Percentiles rank a stretch among this genome's conserved stretches.
phyloP scores from a whole-genome alignment of 2,329 filamentous ascomycete species.

The Pseudocercospora fijiensis region DNA sequence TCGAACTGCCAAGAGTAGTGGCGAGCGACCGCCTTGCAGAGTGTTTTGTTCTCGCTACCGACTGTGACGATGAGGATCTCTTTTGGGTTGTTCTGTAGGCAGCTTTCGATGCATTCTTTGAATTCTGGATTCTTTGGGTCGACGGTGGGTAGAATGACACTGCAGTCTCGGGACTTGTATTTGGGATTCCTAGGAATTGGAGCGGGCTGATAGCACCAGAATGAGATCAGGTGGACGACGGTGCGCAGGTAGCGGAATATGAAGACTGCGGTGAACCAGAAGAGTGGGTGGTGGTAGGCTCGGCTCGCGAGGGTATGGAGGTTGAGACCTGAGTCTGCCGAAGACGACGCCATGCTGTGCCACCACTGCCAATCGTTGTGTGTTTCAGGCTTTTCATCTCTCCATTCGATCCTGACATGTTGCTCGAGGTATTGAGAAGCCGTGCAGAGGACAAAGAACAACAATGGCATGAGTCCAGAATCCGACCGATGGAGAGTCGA shows the following conservation, averaged over 20 bases:
- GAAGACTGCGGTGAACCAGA: slow-evolving; percentile 13
- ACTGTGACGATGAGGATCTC: slow-evolving; percentile 17
- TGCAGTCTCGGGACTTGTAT: slow-evolving; percentile 3
- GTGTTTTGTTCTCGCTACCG: not conserved
- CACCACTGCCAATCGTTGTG: not conserved
- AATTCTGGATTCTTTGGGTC: slow-evolving; percentile 15
- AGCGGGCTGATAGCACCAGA: slow-evolving; percentile 13
- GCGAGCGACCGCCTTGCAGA: not conserved
- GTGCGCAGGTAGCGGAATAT: slow-evolving; percentile 14
- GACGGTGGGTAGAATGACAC: slow-evolving; percentile 17
- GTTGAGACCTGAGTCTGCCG: not conserved
- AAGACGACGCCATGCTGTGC: not conserved
- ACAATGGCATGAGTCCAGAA: not conserved
- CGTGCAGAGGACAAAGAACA: not conserved
- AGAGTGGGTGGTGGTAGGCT: slow-evolving; percentile 7
- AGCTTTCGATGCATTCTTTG: slow-evolving; percentile 11
- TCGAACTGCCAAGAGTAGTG: not conserved
- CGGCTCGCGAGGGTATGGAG: not conserved
- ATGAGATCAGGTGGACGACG: slow-evolving; percentile 12
- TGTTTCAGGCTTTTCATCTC: not conserved
- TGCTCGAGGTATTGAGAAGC: not conserved
- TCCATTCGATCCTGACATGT: not conserved
- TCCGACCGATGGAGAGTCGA: not conserved
- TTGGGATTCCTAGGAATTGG: slow-evolving; percentile 5
- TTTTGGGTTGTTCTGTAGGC: not conserved